These are phyloP conservation scores for Quambalaria eucalypti DNA, from an alignment of 1,284 basidiomycete genomes.

Conservation along the genomic window DNA sequence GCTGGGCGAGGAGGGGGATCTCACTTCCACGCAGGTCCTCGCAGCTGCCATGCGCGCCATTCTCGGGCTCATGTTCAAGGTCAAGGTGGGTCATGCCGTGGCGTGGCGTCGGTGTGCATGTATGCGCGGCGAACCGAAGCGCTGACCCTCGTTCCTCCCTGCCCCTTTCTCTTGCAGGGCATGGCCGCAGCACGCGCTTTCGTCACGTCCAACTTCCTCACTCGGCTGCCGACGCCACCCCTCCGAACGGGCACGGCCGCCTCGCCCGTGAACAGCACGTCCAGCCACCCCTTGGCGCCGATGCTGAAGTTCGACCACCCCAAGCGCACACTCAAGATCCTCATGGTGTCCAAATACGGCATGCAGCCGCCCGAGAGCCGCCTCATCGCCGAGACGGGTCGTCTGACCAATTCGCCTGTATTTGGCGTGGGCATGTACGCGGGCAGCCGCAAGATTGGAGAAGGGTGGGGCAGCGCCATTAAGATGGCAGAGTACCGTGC, in stretches of 20 bases:
- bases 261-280: slow-evolving; percentile 61
- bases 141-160: not conserved
- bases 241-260: not conserved
- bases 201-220: slow-evolving; percentile 23
- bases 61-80: slow-evolving; percentile 53
- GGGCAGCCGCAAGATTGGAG: slow-evolving; percentile 73
- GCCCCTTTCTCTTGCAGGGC: not conserved
- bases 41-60: slow-evolving; percentile 51
- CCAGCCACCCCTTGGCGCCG: slow-evolving; percentile 61
- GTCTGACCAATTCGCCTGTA: slow-evolving; percentile 74
- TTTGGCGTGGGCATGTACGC: slow-evolving; percentile 89
- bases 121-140: not conserved
- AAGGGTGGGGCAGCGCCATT: slow-evolving; percentile 85
- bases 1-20: slow-evolving; percentile 21
- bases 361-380: slow-evolving; percentile 49
- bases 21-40: too few species aligned
- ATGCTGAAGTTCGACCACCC: slow-evolving; percentile 70
- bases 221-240: slow-evolving; percentile 9
- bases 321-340: slow-evolving; percentile 42
- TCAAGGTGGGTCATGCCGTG: slow-evolving; percentile 47
- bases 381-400: slow-evolving; percentile 83
- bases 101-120: too few species aligned
- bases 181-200: slow-evolving; percentile 18
- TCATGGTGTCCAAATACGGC: slow-evolving; percentile 42
- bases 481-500: slow-evolving; percentile 92